Conservation (phyloP, 108 stramenopile genomes). For the Schizochytrium sp. region DNA sequence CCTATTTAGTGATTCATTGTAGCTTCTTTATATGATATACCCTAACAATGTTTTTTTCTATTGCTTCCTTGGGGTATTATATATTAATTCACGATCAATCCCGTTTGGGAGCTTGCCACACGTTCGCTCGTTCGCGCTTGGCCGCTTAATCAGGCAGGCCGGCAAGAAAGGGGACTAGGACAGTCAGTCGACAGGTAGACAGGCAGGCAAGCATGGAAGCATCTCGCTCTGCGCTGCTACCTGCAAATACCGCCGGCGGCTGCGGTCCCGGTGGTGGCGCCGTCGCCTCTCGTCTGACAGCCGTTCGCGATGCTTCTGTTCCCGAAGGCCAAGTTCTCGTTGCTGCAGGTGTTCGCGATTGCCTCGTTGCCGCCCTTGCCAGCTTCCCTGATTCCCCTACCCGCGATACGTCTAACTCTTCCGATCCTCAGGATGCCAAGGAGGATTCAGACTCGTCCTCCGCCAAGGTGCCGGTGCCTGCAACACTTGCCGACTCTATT, state of each 20-base stretch:
- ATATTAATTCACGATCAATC: no score
- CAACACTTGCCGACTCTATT: background rate
- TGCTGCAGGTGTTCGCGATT: background rate
- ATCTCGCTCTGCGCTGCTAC: constrained; percentile 36
- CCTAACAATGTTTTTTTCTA: no score
- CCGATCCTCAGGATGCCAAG: background rate
- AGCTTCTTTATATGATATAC: no score
- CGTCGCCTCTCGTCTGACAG: background rate
- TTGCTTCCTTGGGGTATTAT: no score
- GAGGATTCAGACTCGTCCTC: background rate
- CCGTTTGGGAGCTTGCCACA: no score
- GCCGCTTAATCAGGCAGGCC: no score
- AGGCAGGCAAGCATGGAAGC: background rate
- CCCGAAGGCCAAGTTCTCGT: constrained; percentile 15
- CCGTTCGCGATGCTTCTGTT: background rate
- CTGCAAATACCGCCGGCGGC: constrained; percentile 28
- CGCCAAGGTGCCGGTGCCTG: background rate
- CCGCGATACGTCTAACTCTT: background rate
- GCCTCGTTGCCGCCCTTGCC: constrained; percentile 2
- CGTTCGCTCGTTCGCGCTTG: no score
- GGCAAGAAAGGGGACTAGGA: no score
- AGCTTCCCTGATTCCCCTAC: background rate
- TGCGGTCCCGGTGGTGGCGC: constrained; percentile 38
- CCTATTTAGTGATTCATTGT: no score
- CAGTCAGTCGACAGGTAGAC: background rate